Conservation (phyloP, 495 filamentous ascomycete species). For the Hypomontagnella monticulosa region DNA sequence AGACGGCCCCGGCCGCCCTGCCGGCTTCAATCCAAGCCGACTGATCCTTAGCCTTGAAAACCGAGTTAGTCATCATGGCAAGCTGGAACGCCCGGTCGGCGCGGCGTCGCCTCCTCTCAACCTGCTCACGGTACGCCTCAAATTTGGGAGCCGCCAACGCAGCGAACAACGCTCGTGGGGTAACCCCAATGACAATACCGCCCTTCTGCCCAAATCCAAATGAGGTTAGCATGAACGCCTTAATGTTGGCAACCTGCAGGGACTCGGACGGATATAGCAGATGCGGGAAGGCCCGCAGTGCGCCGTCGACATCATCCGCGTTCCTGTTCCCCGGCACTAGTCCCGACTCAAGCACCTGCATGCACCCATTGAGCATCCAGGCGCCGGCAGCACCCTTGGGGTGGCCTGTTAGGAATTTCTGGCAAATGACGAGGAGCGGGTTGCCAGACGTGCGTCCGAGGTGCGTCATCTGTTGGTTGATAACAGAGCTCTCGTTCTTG, state of each 20-base stretch:
- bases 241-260: slow-evolving; percentile 93
- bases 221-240: slow-evolving; percentile 88
- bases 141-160: too few species aligned
- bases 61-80: too few species aligned
- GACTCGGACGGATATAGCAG: slow-evolving; percentile 91
- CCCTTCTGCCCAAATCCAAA: slow-evolving; percentile 96
- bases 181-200: slow-evolving; percentile 36
- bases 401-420: slow-evolving; percentile 98
- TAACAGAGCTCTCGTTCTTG: slow-evolving; percentile 97
- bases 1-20: too few species aligned
- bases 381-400: slow-evolving; percentile 98
- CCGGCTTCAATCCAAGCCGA: too few species aligned
- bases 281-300: slow-evolving; percentile 94
- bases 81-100: too few species aligned
- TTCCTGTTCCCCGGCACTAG: slow-evolving; percentile 96
- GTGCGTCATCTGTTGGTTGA: slow-evolving; percentile 93
- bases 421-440: slow-evolving; percentile 93
- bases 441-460: slow-evolving; percentile 94
- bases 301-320: slow-evolving; percentile 93
- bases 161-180: too few species aligned
- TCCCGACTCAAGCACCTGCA: slow-evolving; percentile 91
- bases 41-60: too few species aligned
- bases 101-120: too few species aligned
- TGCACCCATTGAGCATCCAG: slow-evolving; percentile 98
- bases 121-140: too few species aligned